Percentiles rank a stretch among this genome's conserved stretches.
These are phyloP conservation scores for Cordyceps pruinosa DNA, from an alignment of 2,329 filamentous ascomycete species.

Conservation along the genomic window DNA sequence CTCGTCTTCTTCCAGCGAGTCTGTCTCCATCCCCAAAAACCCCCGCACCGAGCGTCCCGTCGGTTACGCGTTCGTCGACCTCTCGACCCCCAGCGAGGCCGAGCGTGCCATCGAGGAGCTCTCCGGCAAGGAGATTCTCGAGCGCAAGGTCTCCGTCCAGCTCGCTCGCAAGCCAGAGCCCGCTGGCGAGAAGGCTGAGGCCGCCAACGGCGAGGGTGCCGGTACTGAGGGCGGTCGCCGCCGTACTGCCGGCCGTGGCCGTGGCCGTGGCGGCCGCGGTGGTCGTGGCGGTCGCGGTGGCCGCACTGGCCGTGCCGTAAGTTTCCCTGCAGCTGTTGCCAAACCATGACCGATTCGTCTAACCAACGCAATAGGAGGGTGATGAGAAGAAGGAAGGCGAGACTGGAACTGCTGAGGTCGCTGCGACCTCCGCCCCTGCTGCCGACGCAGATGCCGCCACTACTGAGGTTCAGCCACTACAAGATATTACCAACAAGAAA, in stretches of 20 bases:
- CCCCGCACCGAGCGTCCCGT: constrained; percentile 97
- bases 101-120: constrained; percentile 93
- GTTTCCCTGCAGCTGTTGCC: constrained; percentile 19
- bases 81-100: constrained; percentile 88
- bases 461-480: constrained; percentile 51
- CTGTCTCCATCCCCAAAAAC: constrained; percentile 98
- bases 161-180: constrained; percentile 95
- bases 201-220: constrained; percentile 66
- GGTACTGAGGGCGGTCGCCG: constrained; percentile 61
- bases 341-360: background rate
- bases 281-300: constrained; percentile 57
- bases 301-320: constrained; percentile 40
- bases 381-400: constrained; percentile 44
- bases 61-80: constrained; percentile 97
- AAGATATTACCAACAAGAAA: constrained; percentile 53
- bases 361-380: constrained; percentile 21
- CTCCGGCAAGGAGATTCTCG: constrained; percentile 93
- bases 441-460: constrained; percentile 39
- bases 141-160: constrained; percentile 98
- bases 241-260: constrained; percentile 56
- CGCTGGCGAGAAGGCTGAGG: constrained; percentile 67
- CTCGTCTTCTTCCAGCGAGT: constrained; percentile 61
- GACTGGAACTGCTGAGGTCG: constrained; percentile 28
- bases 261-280: constrained; percentile 62
- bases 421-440: constrained; percentile 27